Evolutionary conservation across 495 filamentous ascomycete genomes (phyloP), one percentile per base, ranked within the genome.

Genomic region (Neohortaea acidophila): DNA sequence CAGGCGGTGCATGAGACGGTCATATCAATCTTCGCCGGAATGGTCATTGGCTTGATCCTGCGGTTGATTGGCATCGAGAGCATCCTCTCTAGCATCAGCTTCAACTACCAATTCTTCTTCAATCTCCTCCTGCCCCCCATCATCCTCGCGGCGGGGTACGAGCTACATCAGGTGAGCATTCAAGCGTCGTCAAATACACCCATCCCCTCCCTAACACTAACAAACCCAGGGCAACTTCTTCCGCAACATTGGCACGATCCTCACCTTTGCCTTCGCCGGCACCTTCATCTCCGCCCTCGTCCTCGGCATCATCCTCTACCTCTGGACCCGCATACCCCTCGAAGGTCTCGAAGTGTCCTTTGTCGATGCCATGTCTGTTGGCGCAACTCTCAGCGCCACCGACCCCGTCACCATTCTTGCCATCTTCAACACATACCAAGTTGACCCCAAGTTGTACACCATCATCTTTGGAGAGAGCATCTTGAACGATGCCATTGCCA

Each of bases 51-150:
- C 1, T 64, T 97, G 48, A 75, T 94, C 48, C 74, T 97, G 31
- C 73, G 89, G 51, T 59, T 94, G 36, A 78, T 74, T 31, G 68
- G 77, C 36, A 74, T 75, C 45, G 76, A 83, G 26, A 80, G 76
- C 47, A 84, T 97, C 41, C 79, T 83, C 56, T 77, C 79, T 44
- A 71, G 80, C 44, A 81, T 97, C 45, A 89, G 78, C 57, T 97
- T 97, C 66, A 76, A 96, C 63, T 94, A 96, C 58, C 85, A 94
- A 52, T 86, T 94, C 60, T 97, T 97, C 67, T 97, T 97, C 66
- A 97, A 96, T 59, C 74, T 97, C 39, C 77, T 97, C 26, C 77
- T 97, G 21, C 89, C 89, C 23, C 89, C 89, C 6, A 97, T 97
- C 53, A 97, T 97, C 58, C 68, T 97, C 28, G 86, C 85, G 24